A percentile compares a stretch with the other conserved stretches of the same genome.
These are phyloP conservation scores for Spiromastix sp. DNA, from an alignment of 2,329 filamentous ascomycete genomes.

Conservation along the genomic window DNA sequence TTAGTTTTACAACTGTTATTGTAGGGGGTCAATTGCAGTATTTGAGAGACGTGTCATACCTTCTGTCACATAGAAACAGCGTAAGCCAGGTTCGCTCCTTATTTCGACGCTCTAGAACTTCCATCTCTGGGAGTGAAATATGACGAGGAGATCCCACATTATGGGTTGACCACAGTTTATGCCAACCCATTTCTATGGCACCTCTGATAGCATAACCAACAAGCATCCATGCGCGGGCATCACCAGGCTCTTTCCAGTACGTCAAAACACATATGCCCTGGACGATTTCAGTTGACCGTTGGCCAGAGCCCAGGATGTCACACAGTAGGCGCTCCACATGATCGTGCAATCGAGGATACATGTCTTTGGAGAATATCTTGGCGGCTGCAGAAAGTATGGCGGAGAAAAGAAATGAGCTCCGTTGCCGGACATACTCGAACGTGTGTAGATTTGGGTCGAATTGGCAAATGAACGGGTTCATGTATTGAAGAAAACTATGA, in stretches of 20 bases:
- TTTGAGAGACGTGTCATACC: constrained; percentile 15
- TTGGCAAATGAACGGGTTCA: constrained; percentile 34
- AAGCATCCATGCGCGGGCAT: constrained; percentile 30
- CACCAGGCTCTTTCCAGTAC: constrained; percentile 35
- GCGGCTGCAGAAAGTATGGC: constrained; percentile 25
- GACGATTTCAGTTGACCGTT: constrained; percentile 29
- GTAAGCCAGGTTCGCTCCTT: constrained; percentile 30
- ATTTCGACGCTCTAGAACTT: constrained; percentile 22
- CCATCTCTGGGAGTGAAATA: constrained; percentile 9
- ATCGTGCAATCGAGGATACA: constrained; percentile 19
- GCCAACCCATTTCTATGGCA: constrained; percentile 27
- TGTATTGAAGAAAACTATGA: constrained; percentile 27
- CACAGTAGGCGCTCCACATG: constrained; percentile 22
- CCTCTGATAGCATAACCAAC: constrained; percentile 33
- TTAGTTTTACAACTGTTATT: no score
- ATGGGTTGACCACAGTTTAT: constrained; percentile 10
- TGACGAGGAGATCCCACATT: neutral
- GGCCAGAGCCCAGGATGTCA: constrained; percentile 22
- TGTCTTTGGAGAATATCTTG: constrained; percentile 26
- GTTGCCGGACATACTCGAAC: constrained; percentile 24
- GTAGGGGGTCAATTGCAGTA: neutral
- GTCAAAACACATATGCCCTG: constrained; percentile 28
- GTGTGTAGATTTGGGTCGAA: constrained; percentile 31
- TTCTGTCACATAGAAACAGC: constrained; percentile 32
- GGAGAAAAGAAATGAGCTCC: constrained; percentile 29